Percentiles rank a stretch among this genome's conserved stretches.
phyloP scores from a whole-genome alignment of 768 basidiomycete species.

The Sarcomyxa edulis region DNA sequence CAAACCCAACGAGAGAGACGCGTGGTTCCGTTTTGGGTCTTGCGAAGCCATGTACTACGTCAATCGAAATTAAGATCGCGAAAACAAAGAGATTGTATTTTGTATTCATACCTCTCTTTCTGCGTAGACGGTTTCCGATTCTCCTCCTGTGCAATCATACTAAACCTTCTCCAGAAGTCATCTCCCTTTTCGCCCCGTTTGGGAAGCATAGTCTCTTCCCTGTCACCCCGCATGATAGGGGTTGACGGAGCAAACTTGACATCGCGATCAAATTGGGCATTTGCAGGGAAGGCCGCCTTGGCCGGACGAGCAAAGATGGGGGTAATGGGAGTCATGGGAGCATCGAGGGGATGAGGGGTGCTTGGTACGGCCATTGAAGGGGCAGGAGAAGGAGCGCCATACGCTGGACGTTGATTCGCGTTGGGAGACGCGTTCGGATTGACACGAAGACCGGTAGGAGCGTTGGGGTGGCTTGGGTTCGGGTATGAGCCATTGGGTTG shows the following conservation, averaged over 20 bases:
- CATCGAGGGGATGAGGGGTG: constrained; percentile 68
- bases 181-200: constrained; percentile 70
- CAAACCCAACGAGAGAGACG: constrained; percentile 65
- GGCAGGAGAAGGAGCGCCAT: constrained; percentile 9
- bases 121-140: constrained; percentile 28
- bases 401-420: too few relatives aligned
- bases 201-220: constrained; percentile 64
- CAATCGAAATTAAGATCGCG: constrained; percentile 1
- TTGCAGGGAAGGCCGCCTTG: constrained; percentile 27
- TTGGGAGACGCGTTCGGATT: constrained; percentile 7
- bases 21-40: constrained; percentile 50
- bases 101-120: constrained; percentile 40
- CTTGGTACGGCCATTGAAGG: constrained; percentile 43
- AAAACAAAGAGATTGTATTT: background rate
- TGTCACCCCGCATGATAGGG: constrained; percentile 62
- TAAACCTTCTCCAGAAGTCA: constrained; percentile 85
- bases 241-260: constrained; percentile 25
- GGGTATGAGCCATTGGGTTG: constrained; percentile 10
- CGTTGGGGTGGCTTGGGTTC: constrained; percentile 3
- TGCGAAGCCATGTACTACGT: constrained; percentile 58
- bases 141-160: constrained; percentile 74
- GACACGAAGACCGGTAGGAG: constrained; percentile 8
- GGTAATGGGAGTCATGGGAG: constrained; percentile 73
- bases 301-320: constrained; percentile 72
- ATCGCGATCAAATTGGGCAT: constrained; percentile 39